Percentiles rank a stretch among this genome's conserved stretches.
phyloP scores from a whole-genome alignment of 257 asterid species.

The Nicotiana noctiflora region DNA sequence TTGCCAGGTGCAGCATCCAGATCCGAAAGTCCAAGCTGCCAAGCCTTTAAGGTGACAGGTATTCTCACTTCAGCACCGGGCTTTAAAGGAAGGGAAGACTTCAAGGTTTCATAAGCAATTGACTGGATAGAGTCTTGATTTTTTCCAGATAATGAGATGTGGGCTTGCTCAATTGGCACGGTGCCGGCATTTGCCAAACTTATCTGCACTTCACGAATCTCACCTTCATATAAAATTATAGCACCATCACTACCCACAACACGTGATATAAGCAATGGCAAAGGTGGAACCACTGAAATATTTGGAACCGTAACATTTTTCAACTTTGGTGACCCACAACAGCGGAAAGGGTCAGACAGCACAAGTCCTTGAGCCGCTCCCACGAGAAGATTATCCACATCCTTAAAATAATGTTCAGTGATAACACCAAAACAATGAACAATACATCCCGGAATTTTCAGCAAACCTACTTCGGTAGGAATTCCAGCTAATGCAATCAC shows the following conservation, averaged over 20 bases:
- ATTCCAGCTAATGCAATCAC: slow-evolving; percentile 89
- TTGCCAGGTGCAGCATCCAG: slow-evolving; percentile 51
- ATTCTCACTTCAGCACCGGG: slow-evolving; percentile 97
- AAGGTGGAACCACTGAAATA: slow-evolving; percentile 75
- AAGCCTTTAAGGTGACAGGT: slow-evolving; percentile 84
- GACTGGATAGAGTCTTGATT: slow-evolving; percentile 89
- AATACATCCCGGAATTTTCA: slow-evolving; percentile 85
- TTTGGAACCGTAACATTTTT: slow-evolving; percentile 57
- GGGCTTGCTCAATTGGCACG: slow-evolving; percentile 93
- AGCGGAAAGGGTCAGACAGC: slow-evolving; percentile 95
- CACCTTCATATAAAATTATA: slow-evolving; percentile 89
- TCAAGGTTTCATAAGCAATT: slow-evolving; percentile 60
- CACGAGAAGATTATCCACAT: slow-evolving; percentile 76
- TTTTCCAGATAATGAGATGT: slow-evolving; percentile 86
- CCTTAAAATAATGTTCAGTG: slow-evolving; percentile 94
- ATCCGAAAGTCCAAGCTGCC: slow-evolving; percentile 79
- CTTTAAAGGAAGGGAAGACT: slow-evolving; percentile 76
- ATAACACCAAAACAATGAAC: slow-evolving; percentile 96
- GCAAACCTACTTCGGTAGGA: slow-evolving; percentile 77
- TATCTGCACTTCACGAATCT: slow-evolving; percentile 86
- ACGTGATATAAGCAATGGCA: slow-evolving; percentile 74
- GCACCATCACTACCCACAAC: slow-evolving; percentile 94
- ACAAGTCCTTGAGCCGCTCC: slow-evolving; percentile 99
- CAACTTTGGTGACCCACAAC: slow-evolving; percentile 82
- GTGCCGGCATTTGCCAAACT: slow-evolving; percentile 96